phyloP scores from a whole-genome alignment of 768 basidiomycete genomes.

The Amanita brunnescens region DNA sequence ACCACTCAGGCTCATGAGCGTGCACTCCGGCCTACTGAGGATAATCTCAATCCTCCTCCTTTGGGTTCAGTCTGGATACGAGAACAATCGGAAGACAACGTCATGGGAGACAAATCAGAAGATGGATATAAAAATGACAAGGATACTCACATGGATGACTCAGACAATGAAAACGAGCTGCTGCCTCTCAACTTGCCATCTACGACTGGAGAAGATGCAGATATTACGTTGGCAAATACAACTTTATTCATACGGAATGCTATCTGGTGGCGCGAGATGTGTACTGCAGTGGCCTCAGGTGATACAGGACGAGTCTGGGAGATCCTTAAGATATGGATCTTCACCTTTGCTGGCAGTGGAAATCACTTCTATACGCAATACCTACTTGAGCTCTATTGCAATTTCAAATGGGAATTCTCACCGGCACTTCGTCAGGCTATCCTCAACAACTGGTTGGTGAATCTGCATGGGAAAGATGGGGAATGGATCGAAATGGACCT shows the following conservation, averaged over 20 bases:
- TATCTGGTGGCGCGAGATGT: conserved; percentile 18
- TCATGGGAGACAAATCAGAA: too few relatives aligned
- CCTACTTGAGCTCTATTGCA: conserved; percentile 21
- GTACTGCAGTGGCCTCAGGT: conserved; percentile 20
- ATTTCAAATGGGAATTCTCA: conserved; percentile 23
- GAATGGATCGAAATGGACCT: conserved; percentile 19
- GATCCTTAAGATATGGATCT: conserved; percentile 20
- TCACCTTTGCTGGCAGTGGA: conserved; percentile 25
- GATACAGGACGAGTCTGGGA: conserved; percentile 25
- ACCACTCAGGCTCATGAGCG: not conserved
- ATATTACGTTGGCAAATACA: conserved; percentile 9
- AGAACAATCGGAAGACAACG: not conserved
- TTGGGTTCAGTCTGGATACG: not conserved
- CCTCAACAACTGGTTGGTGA: conserved; percentile 20
- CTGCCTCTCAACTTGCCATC: not conserved
- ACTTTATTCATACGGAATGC: conserved; percentile 17
- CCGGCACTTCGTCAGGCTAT: conserved; percentile 13
- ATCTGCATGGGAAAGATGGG: conserved; percentile 18
- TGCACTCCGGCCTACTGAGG: not conserved
- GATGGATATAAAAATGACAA: not conserved
- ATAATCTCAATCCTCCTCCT: conserved; percentile 4
- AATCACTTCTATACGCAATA: conserved; percentile 25
- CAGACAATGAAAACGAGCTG: not conserved
- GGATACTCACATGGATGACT: too few relatives aligned
- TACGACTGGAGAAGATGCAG: not conserved